These are phyloP conservation scores for Chlorella sp. DNA, from an alignment of 139 green algal species.

Conservation along the genomic window DNA sequence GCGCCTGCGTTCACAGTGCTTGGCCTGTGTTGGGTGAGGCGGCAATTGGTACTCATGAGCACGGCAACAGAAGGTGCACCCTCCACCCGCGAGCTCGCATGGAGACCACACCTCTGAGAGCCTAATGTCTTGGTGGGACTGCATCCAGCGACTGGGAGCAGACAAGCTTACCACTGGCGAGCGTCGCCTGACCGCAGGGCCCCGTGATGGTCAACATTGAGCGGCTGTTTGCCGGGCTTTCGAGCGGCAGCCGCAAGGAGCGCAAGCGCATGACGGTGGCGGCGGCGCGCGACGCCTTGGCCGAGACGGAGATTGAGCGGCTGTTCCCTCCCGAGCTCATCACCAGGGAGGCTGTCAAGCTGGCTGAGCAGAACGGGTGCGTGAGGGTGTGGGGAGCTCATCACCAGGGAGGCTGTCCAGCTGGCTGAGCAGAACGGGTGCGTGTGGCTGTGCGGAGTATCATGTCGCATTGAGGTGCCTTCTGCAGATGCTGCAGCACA, in stretches of 20 bases:
- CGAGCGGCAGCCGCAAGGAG: constrained; percentile 9
- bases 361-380: constrained; percentile 21
- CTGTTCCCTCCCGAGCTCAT: constrained; percentile 60
- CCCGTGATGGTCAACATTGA: constrained; percentile 23
- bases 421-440: no score
- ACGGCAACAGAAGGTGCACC: no score
- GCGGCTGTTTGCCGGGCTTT: constrained; percentile 6
- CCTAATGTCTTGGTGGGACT: no score
- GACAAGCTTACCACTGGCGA: no score
- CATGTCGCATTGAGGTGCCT: no score
- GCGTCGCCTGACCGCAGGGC: no score
- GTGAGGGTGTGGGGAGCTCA: neutral
- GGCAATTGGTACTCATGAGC: neutral
- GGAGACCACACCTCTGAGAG: no score
- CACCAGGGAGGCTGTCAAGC: constrained; percentile 50
- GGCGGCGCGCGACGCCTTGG: constrained; percentile 58
- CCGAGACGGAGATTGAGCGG: constrained; percentile 60
- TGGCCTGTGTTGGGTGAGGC: neutral
- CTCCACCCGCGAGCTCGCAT: no score
- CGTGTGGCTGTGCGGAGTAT: no score
- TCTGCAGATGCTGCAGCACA: no score
- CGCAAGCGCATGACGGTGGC: constrained; percentile 23
- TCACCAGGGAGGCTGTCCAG: no score
- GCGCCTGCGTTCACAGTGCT: neutral
- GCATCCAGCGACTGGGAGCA: no score